These are phyloP conservation scores for Colletotrichum liriopes DNA, from an alignment of 2,329 filamentous ascomycete species.

Conservation along the genomic window DNA sequence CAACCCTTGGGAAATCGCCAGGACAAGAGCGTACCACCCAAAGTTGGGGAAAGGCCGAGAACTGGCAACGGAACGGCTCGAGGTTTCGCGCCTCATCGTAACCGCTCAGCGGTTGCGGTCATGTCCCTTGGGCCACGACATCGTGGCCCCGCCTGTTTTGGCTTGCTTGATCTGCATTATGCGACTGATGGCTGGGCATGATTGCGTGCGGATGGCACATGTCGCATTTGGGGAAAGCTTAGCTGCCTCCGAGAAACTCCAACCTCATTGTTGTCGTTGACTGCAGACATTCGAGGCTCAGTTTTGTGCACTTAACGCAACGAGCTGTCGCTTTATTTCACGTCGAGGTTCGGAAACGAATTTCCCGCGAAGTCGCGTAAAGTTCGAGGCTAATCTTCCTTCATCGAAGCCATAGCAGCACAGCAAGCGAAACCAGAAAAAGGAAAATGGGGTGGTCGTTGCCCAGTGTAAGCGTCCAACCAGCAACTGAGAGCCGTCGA, in stretches of 20 bases:
- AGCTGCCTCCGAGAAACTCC: constrained; percentile 1
- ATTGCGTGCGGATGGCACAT: background rate
- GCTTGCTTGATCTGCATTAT: constrained; percentile 36
- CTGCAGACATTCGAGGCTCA: background rate
- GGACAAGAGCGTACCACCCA: background rate
- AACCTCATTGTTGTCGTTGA: background rate
- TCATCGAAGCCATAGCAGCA: background rate
- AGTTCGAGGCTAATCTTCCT: constrained; percentile 3
- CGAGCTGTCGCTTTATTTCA: background rate
- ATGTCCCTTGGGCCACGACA: background rate
- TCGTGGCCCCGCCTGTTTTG: constrained; percentile 26
- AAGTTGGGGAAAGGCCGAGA: background rate
- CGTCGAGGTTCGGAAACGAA: constrained; percentile 14
- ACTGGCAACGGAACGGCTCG: background rate
- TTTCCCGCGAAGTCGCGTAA: background rate
- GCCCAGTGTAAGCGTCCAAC: constrained; percentile 1
- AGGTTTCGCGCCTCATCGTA: constrained; percentile 5
- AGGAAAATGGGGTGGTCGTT: background rate
- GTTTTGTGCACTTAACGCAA: background rate
- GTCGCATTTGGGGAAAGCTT: constrained; percentile 14
- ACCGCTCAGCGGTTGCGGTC: constrained; percentile 5
- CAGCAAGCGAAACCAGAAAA: background rate
- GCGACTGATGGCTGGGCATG: constrained; percentile 19
- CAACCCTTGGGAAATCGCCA: background rate
- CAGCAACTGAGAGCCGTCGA: constrained; percentile 15